phyloP scores from a whole-genome alignment of 2,329 filamentous ascomycete species.

The Aspergillus sp. region DNA sequence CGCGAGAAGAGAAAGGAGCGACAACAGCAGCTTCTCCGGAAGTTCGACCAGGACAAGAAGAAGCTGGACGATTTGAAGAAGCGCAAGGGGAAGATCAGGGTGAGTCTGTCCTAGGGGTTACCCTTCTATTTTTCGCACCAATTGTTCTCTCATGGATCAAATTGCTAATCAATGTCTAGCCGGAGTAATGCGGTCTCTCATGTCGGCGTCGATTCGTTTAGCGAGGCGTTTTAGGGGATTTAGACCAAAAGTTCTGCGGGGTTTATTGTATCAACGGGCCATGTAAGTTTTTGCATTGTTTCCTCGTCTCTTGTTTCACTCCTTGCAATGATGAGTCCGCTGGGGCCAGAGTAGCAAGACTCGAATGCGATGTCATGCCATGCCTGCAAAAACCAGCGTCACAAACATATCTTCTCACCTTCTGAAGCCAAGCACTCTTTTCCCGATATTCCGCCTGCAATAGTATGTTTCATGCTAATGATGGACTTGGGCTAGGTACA shows the following conservation, averaged over 20 bases:
- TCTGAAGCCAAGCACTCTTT: conserved; percentile 47
- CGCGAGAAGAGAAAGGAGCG: conserved; percentile 76
- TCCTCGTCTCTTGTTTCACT: neutral
- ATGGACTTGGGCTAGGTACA: conserved; percentile 4
- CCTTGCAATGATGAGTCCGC: conserved; percentile 49
- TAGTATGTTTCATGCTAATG: neutral
- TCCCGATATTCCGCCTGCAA: neutral
- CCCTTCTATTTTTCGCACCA: too few species aligned
- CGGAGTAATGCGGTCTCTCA: conserved; percentile 29
- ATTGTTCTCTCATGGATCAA: too few species aligned
- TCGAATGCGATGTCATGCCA: conserved; percentile 34
- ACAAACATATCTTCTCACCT: conserved; percentile 62
- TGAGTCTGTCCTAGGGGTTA: conserved; percentile 22
- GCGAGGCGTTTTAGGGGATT: conserved; percentile 33
- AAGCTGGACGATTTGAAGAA: conserved; percentile 70
- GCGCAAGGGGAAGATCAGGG: conserved; percentile 62
- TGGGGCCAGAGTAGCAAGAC: conserved; percentile 53
- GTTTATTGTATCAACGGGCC: conserved; percentile 10
- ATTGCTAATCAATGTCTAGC: conserved; percentile 21
- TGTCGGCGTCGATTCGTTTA: conserved; percentile 19
- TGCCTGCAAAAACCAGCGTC: conserved; percentile 65
- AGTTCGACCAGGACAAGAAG: conserved; percentile 74
- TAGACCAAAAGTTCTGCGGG: conserved; percentile 7
- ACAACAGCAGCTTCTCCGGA: conserved; percentile 66
- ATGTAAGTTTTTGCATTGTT: conserved; percentile 20